Conservation (phyloP, 140 eudicot species). For the Flaveria floridana region DNA sequence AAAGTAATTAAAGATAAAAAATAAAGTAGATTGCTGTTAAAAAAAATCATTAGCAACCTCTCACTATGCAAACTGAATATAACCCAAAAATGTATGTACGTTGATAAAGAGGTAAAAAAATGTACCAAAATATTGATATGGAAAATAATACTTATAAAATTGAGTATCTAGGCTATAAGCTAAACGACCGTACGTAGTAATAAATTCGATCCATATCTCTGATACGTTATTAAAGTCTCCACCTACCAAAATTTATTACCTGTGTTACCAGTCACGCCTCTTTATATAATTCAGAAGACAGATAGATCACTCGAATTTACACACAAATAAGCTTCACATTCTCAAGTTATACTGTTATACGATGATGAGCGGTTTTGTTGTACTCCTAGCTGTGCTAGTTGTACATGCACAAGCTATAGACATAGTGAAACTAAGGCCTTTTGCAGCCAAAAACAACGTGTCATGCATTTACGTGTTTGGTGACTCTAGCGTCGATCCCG, state of each 20-base stretch:
- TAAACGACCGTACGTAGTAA: background rate
- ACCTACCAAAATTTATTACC: slow-evolving; percentile 34
- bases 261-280: background rate
- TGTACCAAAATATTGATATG: too few species aligned
- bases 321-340: background rate
- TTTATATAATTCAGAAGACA: slow-evolving; percentile 8
- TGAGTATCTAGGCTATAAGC: background rate
- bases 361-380: slow-evolving; percentile 22
- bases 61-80: too few species aligned
- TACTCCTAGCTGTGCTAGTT: slow-evolving; percentile 28
- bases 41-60: too few species aligned
- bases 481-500: slow-evolving; percentile 50
- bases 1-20: too few species aligned
- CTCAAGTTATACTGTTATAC: slow-evolving; percentile 8
- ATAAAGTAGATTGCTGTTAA: too few species aligned
- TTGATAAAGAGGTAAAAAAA: too few species aligned
- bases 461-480: slow-evolving; percentile 46
- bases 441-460: slow-evolving; percentile 37
- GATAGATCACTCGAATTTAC: background rate
- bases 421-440: slow-evolving; percentile 26
- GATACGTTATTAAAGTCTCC: slow-evolving; percentile 24
- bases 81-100: too few species aligned
- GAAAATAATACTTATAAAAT: too few species aligned
- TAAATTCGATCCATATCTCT: slow-evolving; percentile 12
- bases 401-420: slow-evolving; percentile 38